Base-by-base conservation (phyloP, 2,329 filamentous ascomycete genomes). In the Sporothrix dimorphospora region DNA sequence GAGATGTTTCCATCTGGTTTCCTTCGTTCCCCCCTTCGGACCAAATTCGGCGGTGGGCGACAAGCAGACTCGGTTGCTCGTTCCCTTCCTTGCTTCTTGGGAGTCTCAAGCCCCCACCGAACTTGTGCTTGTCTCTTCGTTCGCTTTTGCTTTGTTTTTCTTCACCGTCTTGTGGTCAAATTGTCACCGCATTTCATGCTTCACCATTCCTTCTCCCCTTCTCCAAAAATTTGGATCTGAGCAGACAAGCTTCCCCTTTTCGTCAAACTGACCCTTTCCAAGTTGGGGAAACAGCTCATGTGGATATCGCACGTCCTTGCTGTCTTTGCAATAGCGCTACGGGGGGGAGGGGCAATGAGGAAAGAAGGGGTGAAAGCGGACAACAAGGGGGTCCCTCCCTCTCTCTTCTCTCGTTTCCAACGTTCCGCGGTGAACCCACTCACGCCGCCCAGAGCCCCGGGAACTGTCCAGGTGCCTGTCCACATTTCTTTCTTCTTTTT, bases 241-340 rank as follows among this genome's bases (percentile, higher is more conserved):
- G 19, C 34, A 63, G 42, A 12, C 34, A 42, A 42, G 57, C 57
- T 63, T 42, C 57, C 57, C 57, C 11, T 34, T 34, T 59, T 38
- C 34, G 14, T 19, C 11, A 51, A 38, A 51, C 63, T 12, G n/a
- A 61, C 24, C 51, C 51, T 57, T 67, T 53, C 74, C 70, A 68
- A 65, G 69, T 72, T 71, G 72, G 71, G 72, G 27, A 74, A 74
- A 71, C 70, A 75, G 74, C 74, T 75, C 66, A 38, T 74, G 74
- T 75, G 74, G 74, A 68, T 71, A 72, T 68, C 24, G 40, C 40
- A 67, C 42, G 38, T 68, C 30, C 30, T 69, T 55, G 21, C 59
- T 53, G 40, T 49, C 40, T 42, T 65, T 63, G 47, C 40, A 19
- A 61, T 70, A 61, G 68, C 51, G 68, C 7, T 63, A 45, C 68